These are phyloP conservation scores for Lablab purpureus DNA, from an alignment of 306 rosid genomes.

Conservation along the genomic window DNA sequence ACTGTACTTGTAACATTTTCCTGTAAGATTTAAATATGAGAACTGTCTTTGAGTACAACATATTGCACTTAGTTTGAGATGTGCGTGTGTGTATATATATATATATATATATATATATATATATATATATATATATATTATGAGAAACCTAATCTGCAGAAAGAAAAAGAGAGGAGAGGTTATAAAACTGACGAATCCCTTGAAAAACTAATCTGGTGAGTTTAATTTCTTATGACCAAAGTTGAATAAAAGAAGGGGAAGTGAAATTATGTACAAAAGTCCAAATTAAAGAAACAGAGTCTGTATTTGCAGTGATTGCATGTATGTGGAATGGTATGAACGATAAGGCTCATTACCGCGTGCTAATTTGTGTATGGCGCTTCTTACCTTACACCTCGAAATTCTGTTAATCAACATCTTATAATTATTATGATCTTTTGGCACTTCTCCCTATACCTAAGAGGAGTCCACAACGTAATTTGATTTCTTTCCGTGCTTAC, in stretches of 20 bases:
- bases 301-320: constrained; percentile 29
- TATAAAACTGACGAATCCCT: background rate
- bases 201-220: background rate
- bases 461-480: background rate
- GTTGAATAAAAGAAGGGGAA: background rate
- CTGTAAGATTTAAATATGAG: background rate
- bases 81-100: no score
- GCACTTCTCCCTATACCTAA: background rate
- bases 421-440: background rate
- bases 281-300: background rate
- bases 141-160: background rate
- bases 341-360: background rate
- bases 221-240: background rate
- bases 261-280: background rate
- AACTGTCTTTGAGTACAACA: background rate
- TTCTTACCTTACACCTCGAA: background rate
- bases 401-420: background rate
- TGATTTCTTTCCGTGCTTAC: background rate
- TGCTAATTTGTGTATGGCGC: constrained; percentile 13
- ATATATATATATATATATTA: no score
- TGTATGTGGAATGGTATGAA: constrained; percentile 27
- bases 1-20: background rate
- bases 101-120: no score
- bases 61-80: no score
- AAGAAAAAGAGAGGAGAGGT: background rate